These are phyloP conservation scores for Flaveria sonorensis DNA, from an alignment of 129 eudicot genomes.

Conservation along the genomic window DNA sequence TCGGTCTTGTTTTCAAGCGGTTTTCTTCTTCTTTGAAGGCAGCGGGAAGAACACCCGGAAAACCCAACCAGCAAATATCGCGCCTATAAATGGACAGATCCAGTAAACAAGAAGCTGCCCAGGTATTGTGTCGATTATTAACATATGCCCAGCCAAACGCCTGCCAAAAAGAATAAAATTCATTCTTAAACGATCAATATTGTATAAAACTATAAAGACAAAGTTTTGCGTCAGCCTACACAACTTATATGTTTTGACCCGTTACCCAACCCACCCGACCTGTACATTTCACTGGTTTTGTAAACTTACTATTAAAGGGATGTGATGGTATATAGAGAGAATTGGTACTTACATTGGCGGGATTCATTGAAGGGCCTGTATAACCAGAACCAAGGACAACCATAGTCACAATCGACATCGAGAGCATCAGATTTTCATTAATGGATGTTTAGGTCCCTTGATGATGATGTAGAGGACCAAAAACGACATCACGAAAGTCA, in stretches of 20 bases:
- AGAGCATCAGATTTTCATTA: constrained; percentile 72
- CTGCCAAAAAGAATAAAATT: constrained; percentile 31
- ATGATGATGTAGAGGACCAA: constrained; percentile 61
- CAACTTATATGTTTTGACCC: neutral
- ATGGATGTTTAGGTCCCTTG: constrained; percentile 62
- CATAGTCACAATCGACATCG: constrained; percentile 66
- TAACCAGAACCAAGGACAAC: constrained; percentile 64
- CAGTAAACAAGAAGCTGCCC: constrained; percentile 84
- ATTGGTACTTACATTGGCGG: constrained; percentile 71
- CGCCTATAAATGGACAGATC: constrained; percentile 77
- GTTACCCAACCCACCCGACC: constrained; percentile 11
- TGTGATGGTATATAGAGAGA: neutral
- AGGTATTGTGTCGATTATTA: constrained; percentile 63
- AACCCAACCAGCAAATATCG: constrained; percentile 71
- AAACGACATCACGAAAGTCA: constrained; percentile 67
- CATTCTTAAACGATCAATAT: neutral
- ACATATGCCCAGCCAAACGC: constrained; percentile 92
- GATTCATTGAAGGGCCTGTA: constrained; percentile 97
- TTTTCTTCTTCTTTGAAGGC: constrained; percentile 56
- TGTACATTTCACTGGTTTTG: neutral
- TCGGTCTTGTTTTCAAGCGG: constrained; percentile 34
- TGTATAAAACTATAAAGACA: neutral
- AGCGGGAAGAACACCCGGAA: constrained; percentile 67
- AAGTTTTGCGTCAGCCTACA: neutral
- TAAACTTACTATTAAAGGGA: neutral